Evolutionary conservation across 2,329 filamentous ascomycete genomes (phyloP).

Genomic region (Metarhizium brunneum): DNA sequence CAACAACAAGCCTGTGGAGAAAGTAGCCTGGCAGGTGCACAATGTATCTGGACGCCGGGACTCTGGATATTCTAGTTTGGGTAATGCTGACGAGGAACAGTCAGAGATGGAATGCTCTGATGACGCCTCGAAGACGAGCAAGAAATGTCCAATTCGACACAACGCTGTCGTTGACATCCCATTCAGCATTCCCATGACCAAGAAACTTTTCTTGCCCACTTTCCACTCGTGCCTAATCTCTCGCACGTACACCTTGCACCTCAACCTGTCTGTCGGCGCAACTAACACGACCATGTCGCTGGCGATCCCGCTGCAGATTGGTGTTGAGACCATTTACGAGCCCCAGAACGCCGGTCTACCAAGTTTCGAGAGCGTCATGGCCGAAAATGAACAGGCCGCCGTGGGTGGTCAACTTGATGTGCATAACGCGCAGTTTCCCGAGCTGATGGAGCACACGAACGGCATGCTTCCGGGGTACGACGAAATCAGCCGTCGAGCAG

Average conservation of each 20-base stretch:
- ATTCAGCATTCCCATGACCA: slow-evolving; percentile 35
- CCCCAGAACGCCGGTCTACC: slow-evolving; percentile 29
- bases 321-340: slow-evolving; percentile 29
- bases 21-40: slow-evolving; percentile 32
- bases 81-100: slow-evolving; percentile 19
- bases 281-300: slow-evolving; percentile 34
- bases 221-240: slow-evolving; percentile 50
- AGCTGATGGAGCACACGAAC: slow-evolving; percentile 20
- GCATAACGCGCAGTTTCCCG: slow-evolving; percentile 26
- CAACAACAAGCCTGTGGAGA: slow-evolving; percentile 23
- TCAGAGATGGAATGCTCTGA: slow-evolving; percentile 24
- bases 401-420: slow-evolving; percentile 34
- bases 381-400: slow-evolving; percentile 30
- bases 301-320: slow-evolving; percentile 41
- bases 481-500: slow-evolving; percentile 19
- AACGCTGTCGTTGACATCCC: slow-evolving; percentile 36
- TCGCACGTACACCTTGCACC: slow-evolving; percentile 43
- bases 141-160: slow-evolving; percentile 27
- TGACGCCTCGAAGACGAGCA: slow-evolving; percentile 10
- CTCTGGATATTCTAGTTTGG: slow-evolving; percentile 43
- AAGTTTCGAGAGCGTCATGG: slow-evolving; percentile 39
- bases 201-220: slow-evolving; percentile 43
- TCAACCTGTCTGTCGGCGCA: slow-evolving; percentile 34
- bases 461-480: slow-evolving; percentile 31
- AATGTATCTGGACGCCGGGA: slow-evolving; percentile 32